These are phyloP conservation scores for Oxalis stricta DNA, from an alignment of 441 rosid genomes.

Conservation along the genomic window DNA sequence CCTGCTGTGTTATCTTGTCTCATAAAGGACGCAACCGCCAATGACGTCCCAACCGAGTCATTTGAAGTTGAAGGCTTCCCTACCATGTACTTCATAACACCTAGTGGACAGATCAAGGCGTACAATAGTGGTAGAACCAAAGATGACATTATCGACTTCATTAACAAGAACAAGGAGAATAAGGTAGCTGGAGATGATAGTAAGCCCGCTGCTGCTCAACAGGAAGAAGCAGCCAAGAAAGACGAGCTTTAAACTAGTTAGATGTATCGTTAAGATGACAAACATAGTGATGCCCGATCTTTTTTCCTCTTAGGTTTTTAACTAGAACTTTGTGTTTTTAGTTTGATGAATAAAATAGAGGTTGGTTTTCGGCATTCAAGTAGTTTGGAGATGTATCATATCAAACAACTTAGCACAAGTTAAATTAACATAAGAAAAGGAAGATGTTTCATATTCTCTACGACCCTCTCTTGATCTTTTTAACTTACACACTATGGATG, in stretches of 20 bases:
- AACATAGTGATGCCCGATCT: constrained; percentile 1
- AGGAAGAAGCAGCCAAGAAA: constrained; percentile 30
- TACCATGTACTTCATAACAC: constrained; percentile 62
- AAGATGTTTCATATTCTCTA: too few relatives aligned
- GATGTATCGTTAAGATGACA: not conserved
- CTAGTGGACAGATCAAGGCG: constrained; percentile 37
- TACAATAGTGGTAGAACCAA: constrained; percentile 73
- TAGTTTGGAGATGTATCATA: too few relatives aligned
- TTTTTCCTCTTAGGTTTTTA: not conserved
- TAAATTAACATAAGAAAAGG: too few relatives aligned
- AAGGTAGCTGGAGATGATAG: too few relatives aligned
- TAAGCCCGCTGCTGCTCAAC: too few relatives aligned
- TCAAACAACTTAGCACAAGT: too few relatives aligned
- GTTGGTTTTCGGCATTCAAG: constrained; percentile 7
- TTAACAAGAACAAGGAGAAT: constrained; percentile 68
- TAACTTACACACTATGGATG: too few relatives aligned
- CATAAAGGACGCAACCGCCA: constrained; percentile 74
- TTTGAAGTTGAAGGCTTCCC: constrained; percentile 84
- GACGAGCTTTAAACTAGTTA: constrained; percentile 33
- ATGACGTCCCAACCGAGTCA: constrained; percentile 46
- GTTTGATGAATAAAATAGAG: constrained; percentile 7
- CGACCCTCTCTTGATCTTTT: too few relatives aligned
- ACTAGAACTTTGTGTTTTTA: not conserved
- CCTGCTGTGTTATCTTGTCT: not conserved
- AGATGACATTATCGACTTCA: constrained; percentile 68